Evolutionary conservation across 306 rosid genomes (phyloP), one percentile per base, ranked within the genome.

Genomic region (Lagenaria siceraria): DNA sequence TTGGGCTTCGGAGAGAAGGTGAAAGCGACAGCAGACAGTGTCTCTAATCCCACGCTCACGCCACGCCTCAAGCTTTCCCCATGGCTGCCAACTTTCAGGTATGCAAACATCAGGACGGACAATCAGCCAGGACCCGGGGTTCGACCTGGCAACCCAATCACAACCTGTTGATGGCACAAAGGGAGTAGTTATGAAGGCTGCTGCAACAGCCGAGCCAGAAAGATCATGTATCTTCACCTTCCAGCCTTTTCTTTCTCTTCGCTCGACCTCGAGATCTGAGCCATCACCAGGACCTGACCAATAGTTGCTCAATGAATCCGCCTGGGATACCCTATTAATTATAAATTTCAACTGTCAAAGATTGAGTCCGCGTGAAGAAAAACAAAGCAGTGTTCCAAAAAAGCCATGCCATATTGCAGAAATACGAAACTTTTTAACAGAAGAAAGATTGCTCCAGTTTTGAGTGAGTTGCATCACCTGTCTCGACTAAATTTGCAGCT

Each of bases 21-120:
- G 92, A 78, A 93, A 91, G 43, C 91, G 86, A 80, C 87, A 93
- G 84, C 97, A 93, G 29, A 93, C 77, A 1, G 89, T 76, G 78
- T 93, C 98, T 83, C 91, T 80, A 8, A 89, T 75, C 68, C 98
- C 96, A 2, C 93, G 97, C 78, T 93, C 97, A 0, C 98, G 96
- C 98, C 98, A 93, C 1, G 96, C 98, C 86, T 93, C 97, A 1
- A 93, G 96, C 84, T 91, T 93, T 84, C 97, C 98, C 98, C 98
- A 93, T 11, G 98, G 98, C 77, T 88, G 96, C 98, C 98, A 93
- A 81, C 92, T 93, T 76, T 91, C 96, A 0, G 97, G 87, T 80
- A 87, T 77, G 78, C 90, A 81, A 58, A 81, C 85, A 76, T 88
- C 97, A 0, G 97, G 96, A 33, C 96, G 92, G 68, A 89, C 96